Conservation (phyloP, 2,329 filamentous ascomycete genomes). For the Rutstroemia sp. region DNA sequence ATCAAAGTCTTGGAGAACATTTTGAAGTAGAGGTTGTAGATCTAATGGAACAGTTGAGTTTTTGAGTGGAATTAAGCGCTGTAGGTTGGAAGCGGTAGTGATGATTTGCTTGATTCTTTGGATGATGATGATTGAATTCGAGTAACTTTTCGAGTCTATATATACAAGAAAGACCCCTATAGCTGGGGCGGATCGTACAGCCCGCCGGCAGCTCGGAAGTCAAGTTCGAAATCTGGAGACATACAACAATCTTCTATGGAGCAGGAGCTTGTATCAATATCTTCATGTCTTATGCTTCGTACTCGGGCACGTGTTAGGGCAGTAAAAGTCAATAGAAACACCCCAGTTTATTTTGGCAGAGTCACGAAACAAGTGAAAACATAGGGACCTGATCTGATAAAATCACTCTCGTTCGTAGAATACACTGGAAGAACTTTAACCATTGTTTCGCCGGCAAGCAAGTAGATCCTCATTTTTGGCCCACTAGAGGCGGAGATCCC, state of each 20-base stretch:
- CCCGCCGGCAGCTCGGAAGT: neutral
- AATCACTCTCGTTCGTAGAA: too few species aligned
- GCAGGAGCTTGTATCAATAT: neutral
- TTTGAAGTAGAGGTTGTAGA: neutral
- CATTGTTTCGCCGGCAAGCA: too few species aligned
- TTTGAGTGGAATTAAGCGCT: neutral
- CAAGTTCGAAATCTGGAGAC: neutral
- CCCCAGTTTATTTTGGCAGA: too few species aligned
- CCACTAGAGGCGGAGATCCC: too few species aligned
- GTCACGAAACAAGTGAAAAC: too few species aligned
- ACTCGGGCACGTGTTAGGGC: too few species aligned
- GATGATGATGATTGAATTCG: neutral
- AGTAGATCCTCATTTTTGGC: too few species aligned
- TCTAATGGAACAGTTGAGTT: too few species aligned
- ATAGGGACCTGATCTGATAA: too few species aligned
- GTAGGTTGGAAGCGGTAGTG: neutral
- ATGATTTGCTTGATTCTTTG: neutral
- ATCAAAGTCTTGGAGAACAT: slow-evolving; percentile 13
- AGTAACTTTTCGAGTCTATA: slow-evolving; percentile 1
- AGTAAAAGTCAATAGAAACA: too few species aligned
- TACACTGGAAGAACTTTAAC: too few species aligned
- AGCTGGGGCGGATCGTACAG: neutral
- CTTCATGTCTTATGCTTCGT: too few species aligned
- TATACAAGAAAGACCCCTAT: neutral
- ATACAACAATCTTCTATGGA: neutral